Base-by-base conservation (phyloP, 345 rosid species). In the Aegle marmelos region DNA sequence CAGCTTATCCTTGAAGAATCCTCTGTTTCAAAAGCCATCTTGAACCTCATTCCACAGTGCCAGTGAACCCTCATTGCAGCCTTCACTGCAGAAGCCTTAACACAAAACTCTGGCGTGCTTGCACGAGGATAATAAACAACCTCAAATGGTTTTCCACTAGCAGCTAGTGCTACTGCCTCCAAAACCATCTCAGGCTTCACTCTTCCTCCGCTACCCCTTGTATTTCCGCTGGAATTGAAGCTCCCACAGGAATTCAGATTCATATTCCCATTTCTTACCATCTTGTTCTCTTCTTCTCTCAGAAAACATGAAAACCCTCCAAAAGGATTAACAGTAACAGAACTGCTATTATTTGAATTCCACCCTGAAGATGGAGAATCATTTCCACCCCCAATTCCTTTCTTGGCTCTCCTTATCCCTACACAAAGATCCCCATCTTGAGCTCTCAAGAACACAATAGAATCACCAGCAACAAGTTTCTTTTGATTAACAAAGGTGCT, bases 21-120 rank as follows among this genome's bases (percentile, higher is more conserved):
- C 81, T 95, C 97, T 0, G 98, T 93, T 79, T 95, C 98, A 41
- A 95, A 95, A 66, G 99, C 86, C 99, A 96, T 96, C 89, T 96
- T 96, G 82, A 96, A 96, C 87, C 98, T 89, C 93, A 94, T 94
- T 21, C 99, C 98, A 13, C 89, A 80, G 78, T 89, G 89, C 99
- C 99, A 96, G 73, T 86, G 90, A 48, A 88, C 85, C 82, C 88
- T 88, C 93, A 91, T 89, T 27, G 97, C 97, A 9, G 88, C 79
- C 85, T 79, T 86, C 41, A 91, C 94, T 4, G 87, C 75, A 5
- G 87, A 79, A 0, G 94, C 94, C 81, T 84, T 89, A 21, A 96
- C 93, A 56, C 90, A 90, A 62, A 92, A 96, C 87, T 96, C 99
- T 1, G 98, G 97, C 11, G 92, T 88, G 76, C 94, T 88, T 1